Evolutionary conservation across 108 stramenopile species (phyloP).

Genomic region (Nannochloropsis gaditana): DNA sequence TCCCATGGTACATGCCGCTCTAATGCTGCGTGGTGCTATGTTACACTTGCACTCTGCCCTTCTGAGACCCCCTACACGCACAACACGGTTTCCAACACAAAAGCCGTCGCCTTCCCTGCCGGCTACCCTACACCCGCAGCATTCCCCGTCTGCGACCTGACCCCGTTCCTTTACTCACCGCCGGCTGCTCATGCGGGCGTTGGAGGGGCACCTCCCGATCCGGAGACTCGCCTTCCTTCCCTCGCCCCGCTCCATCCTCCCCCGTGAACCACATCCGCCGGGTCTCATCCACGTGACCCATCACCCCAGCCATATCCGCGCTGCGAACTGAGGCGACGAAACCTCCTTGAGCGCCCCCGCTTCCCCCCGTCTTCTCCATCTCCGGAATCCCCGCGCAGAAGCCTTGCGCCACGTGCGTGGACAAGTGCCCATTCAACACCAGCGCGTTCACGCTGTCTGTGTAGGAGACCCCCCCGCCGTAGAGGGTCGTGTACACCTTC

Average conservation of each 20-base stretch:
- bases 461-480: not conserved
- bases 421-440: slow-evolving; percentile 15
- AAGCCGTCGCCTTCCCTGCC: not conserved
- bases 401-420: not conserved
- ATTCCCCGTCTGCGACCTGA: too few relatives aligned
- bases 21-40: too few relatives aligned
- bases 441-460: not conserved
- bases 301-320: not conserved
- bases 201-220: not conserved
- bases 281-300: not conserved
- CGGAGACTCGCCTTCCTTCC: not conserved
- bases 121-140: not conserved
- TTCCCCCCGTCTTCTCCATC: not conserved
- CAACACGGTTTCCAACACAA: not conserved
- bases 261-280: not conserved
- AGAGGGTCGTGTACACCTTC: not conserved
- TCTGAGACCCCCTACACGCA: too few relatives aligned
- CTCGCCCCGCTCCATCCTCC: not conserved
- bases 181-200: not conserved
- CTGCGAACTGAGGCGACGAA: not conserved
- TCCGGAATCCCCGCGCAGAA: not conserved
- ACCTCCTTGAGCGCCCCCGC: not conserved
- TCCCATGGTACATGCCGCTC: too few relatives aligned
- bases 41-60: too few relatives aligned
- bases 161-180: not conserved